Conservation (phyloP, 2,329 filamentous ascomycete species). For the Ophiostoma pallidulum region DNA sequence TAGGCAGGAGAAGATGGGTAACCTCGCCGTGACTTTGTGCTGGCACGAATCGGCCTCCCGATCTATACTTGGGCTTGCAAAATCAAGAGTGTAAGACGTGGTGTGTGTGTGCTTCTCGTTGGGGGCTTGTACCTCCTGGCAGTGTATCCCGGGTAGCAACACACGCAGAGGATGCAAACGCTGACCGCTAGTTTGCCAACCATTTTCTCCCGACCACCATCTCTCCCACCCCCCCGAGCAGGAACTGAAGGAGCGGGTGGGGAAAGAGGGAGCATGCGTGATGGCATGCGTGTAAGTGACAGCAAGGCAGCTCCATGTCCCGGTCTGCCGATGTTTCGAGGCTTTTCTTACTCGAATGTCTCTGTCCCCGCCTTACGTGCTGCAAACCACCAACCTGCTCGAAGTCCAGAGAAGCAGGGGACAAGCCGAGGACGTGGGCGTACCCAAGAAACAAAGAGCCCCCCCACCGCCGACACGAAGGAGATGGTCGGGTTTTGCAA, state of each 20-base stretch:
- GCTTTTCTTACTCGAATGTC: background rate
- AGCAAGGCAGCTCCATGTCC: background rate
- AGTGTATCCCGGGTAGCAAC: too few species aligned
- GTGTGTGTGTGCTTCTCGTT: too few species aligned
- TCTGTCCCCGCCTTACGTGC: background rate
- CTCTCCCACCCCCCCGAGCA: background rate
- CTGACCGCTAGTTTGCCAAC: conserved; percentile 13
- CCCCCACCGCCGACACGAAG: background rate
- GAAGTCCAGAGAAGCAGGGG: background rate
- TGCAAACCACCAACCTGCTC: background rate
- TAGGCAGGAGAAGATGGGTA: too few species aligned
- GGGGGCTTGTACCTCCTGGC: too few species aligned
- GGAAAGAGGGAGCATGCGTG: background rate
- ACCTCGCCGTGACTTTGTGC: background rate
- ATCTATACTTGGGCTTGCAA: too few species aligned
- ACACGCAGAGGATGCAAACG: background rate
- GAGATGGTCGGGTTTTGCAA: background rate
- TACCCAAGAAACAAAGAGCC: too few species aligned
- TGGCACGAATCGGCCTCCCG: background rate
- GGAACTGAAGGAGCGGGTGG: background rate
- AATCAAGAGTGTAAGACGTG: too few species aligned
- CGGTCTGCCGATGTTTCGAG: background rate
- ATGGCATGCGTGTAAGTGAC: conserved; percentile 7
- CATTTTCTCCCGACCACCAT: background rate
- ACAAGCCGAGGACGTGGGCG: background rate